Conservation (phyloP, 2,329 filamentous ascomycete genomes). For the Aspergillus japonicus region DNA sequence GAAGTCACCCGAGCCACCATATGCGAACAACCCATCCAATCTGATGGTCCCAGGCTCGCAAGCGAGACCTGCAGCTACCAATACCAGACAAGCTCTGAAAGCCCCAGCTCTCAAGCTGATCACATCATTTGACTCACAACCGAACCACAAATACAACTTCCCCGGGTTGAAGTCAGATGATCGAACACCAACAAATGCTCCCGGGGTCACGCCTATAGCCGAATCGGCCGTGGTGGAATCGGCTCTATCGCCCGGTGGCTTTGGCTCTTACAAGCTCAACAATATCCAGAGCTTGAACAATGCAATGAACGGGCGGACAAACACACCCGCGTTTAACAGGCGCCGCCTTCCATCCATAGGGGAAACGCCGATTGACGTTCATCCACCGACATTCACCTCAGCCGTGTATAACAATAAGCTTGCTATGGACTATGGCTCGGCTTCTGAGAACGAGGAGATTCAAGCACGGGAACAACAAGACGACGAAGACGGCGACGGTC, state of each 20-base stretch:
- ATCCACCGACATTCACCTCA: slow-evolving; percentile 44
- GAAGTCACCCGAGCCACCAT: slow-evolving; percentile 61
- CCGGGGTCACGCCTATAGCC: slow-evolving; percentile 83
- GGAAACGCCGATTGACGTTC: slow-evolving; percentile 59
- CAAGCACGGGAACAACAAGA: slow-evolving; percentile 28
- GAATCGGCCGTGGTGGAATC: slow-evolving; percentile 66
- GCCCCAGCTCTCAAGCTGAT: slow-evolving; percentile 85
- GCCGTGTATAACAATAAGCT: slow-evolving; percentile 43
- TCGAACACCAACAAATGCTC: slow-evolving; percentile 70
- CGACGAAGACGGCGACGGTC: slow-evolving; percentile 1
- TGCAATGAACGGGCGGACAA: slow-evolving; percentile 64
- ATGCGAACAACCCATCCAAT: slow-evolving; percentile 20
- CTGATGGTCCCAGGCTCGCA: slow-evolving; percentile 25
- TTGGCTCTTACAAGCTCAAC: slow-evolving; percentile 55
- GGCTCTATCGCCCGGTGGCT: slow-evolving; percentile 65
- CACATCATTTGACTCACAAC: slow-evolving; percentile 69
- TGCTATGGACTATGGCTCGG: slow-evolving; percentile 49
- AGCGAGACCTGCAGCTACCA: slow-evolving; percentile 50
- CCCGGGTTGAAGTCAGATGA: slow-evolving; percentile 55
- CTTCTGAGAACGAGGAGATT: slow-evolving; percentile 43
- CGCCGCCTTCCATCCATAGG: slow-evolving; percentile 76
- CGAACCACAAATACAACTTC: slow-evolving; percentile 60
- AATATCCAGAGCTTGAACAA: slow-evolving; percentile 69
- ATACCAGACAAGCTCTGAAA: slow-evolving; percentile 64
- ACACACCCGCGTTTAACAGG: slow-evolving; percentile 60